Base-by-base conservation (phyloP, 2,329 filamentous ascomycete species). In the Ceratocystis papillata region DNA sequence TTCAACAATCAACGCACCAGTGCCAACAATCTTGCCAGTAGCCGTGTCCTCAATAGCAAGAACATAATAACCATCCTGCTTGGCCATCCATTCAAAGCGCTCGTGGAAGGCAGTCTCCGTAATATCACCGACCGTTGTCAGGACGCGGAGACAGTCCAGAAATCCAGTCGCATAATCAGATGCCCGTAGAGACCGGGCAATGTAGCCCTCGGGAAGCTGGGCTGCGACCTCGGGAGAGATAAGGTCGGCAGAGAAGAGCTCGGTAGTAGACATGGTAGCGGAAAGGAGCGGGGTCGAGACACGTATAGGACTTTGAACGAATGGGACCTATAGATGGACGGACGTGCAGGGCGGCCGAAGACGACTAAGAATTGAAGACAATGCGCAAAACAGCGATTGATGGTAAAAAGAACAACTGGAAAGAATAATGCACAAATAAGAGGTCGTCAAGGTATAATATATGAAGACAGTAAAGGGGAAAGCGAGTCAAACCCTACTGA, bases 101-200 rank as follows among this genome's bases (percentile, higher is more conserved):
- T 87, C 80, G 71, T 85, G 81, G 80, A 93, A 97, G 68, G 84
- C 81, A 68, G 84, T 82, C 74, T 88, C 82, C 61, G 80, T 82
- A 70, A 96, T 87, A 68, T 96, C 90, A 69, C 94, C 94, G 28
- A 97, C 93, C 6, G 89, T 94, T 1, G 94, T 97, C 72, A 99
- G 80, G 46, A 96, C 91, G 59, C 90, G 85, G 69, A 99, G 80
- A 68, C 94, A 93, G 73, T 96, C 90, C 71, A 99, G 86, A 76
- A 96, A 96, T 69, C 91, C 91, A 44, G 81, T 82, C 66, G 83
- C 78, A 77, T 87, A 96, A 77, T 99, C 94, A 71, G 81, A 82
- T 71, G 84, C 84, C 71, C 87, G 84, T 62, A 97, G 81, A 0
- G 93, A 86, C 30, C 94, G 90, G 73, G 96, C 83, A 33, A 80